phyloP scores from a whole-genome alignment of 495 filamentous ascomycete species.

The Penicillium lividum region DNA sequence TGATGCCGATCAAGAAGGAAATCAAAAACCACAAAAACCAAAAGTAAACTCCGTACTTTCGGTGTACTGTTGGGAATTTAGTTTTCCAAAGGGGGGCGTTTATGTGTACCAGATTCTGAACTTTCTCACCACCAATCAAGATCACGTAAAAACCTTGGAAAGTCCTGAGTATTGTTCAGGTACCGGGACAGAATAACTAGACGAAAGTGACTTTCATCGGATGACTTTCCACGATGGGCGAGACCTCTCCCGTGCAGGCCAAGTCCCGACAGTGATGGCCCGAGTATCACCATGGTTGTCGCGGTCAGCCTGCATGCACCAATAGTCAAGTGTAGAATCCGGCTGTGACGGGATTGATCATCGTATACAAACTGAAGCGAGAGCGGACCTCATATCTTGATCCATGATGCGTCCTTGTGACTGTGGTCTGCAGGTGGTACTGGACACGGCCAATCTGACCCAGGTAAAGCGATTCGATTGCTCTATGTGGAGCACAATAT shows the following conservation, averaged over 20 bases:
- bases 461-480: conserved; percentile 4
- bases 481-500: conserved; percentile 23
- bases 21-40: too few species aligned
- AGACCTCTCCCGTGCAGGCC: conserved; percentile 20
- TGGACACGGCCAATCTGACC: conserved; percentile 10
- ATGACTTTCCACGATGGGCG: conserved; percentile 30
- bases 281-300: conserved; percentile 26
- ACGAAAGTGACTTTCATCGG: conserved; percentile 3
- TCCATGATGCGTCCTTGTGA: conserved; percentile 23
- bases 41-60: too few species aligned
- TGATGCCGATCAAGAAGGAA: too few species aligned
- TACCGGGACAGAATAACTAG: neutral
- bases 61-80: neutral
- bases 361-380: conserved; percentile 7
- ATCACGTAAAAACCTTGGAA: neutral
- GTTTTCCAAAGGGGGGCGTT: neutral
- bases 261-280: conserved; percentile 19
- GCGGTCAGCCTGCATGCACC: conserved; percentile 30
- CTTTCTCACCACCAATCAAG: conserved; percentile 7
- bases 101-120: conserved; percentile 1
- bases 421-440: conserved; percentile 16
- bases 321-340: conserved; percentile 30
- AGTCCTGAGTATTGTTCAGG: conserved; percentile 5
- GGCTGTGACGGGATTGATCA: conserved; percentile 22
- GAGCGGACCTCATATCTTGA: conserved; percentile 7